Evolutionary conservation across 2,329 filamentous ascomycete genomes (phyloP), one percentile per base, ranked within the genome.

Genomic region (Ustilaginoidea virens): DNA sequence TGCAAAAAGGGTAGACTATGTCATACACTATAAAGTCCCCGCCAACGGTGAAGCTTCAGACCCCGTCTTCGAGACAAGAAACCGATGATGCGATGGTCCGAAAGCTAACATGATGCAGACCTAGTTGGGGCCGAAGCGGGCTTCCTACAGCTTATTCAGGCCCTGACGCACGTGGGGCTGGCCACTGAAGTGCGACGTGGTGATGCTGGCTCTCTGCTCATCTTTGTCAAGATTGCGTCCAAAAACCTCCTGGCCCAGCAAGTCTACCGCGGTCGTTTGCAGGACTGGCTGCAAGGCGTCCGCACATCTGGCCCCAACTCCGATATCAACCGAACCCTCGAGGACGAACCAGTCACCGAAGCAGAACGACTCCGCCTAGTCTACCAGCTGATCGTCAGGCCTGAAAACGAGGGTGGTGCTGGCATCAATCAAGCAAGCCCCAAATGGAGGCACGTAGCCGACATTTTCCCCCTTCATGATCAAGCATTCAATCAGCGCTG

Each of bases 251-350:
- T 98, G 34, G 70, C 69, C 34, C 73, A 75, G 38, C 81, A 92
- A 44, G 69, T 93, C 28, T 92, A 93, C 53, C 73, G 83, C 39
- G 81, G 80, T 32, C 74, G 90, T 38, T 75, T 94, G 12, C 80
- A 85, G 48, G 90, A 96, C 55, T 98, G 86, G 83, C 71, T 96
- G 19, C 79, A 90, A 48, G 85, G 86, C 29, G 78, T 94, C 31
- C 76, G 83, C 37, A 68, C 80, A 28, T 69, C 72, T 13, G 74
- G 83, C 20, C 87, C 87, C 0, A 68, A 74, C 32, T 76, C 74
- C 45, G 74, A 92, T 39, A 71, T 82, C 12, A 58, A 67, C 27
- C 62, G 71, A 34, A 69, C 75, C 10, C 68, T 92, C 29, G 61
- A 74, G 33, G 59, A 69, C 11, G 78, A 92, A 40, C 80, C 85